phyloP scores from a whole-genome alignment of 164 flowering plant species.

The Houttuynia cordata region DNA sequence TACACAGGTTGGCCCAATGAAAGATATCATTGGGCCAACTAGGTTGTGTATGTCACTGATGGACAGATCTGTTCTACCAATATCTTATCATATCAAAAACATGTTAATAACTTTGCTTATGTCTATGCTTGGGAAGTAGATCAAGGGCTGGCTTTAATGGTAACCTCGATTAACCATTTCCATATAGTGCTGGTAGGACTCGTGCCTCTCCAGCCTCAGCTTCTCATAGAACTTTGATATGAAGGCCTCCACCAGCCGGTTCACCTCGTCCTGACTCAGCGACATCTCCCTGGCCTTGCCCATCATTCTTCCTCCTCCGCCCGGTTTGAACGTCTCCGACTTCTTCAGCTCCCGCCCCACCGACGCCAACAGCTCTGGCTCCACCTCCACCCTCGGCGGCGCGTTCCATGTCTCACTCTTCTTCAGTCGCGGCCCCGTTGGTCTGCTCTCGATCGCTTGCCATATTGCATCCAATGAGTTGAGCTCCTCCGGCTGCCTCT shows the following conservation, averaged over 20 bases:
- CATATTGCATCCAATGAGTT: slow-evolving; percentile 70
- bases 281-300: slow-evolving; percentile 10
- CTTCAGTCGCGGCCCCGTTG: slow-evolving; percentile 38
- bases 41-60: too few relatives aligned
- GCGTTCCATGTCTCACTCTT: slow-evolving; percentile 49
- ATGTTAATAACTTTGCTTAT: too few relatives aligned
- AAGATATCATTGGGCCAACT: too few relatives aligned
- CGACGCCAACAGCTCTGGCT: not conserved
- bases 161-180: slow-evolving; percentile 16
- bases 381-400: slow-evolving; percentile 9
- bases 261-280: slow-evolving; percentile 23
- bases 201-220: slow-evolving; percentile 20
- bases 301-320: slow-evolving; percentile 1
- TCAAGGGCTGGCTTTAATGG: not conserved
- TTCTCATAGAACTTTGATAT: slow-evolving; percentile 14
- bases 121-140: not conserved
- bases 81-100: too few relatives aligned
- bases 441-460: slow-evolving; percentile 55
- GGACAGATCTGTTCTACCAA: too few relatives aligned
- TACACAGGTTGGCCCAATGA: too few relatives aligned
- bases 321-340: slow-evolving; percentile 18
- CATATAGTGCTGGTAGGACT: slow-evolving; percentile 15
- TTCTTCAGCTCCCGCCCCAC: slow-evolving; percentile 15
- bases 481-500: slow-evolving; percentile 25
- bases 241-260: slow-evolving; percentile 22